A percentile compares a stretch with the other conserved stretches of the same genome.
These are phyloP conservation scores for Pseudogymnoascus sp. DNA, from an alignment of 2,329 filamentous ascomycete genomes.

Conservation along the genomic window DNA sequence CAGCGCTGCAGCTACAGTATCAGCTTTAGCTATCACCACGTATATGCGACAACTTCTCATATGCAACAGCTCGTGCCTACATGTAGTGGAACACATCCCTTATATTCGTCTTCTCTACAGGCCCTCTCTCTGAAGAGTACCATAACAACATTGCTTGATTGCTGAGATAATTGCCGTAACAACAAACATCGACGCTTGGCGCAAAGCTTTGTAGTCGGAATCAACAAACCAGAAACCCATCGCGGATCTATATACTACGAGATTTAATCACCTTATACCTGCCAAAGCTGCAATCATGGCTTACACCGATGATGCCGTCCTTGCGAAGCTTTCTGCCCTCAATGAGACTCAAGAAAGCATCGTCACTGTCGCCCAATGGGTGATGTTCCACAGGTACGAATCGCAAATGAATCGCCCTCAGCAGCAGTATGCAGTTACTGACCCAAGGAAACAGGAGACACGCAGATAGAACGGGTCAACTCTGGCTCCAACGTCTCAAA, in stretches of 20 bases:
- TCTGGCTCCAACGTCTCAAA: slow-evolving; percentile 86
- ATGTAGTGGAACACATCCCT: background rate
- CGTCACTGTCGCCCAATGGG: slow-evolving; percentile 94
- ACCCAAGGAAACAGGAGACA: slow-evolving; percentile 58
- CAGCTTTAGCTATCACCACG: slow-evolving; percentile 5
- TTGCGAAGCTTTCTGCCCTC: slow-evolving; percentile 87
- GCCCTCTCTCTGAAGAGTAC: background rate
- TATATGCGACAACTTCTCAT: slow-evolving; percentile 6
- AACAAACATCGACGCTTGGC: background rate
- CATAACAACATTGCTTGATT: background rate
- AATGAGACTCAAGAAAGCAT: slow-evolving; percentile 99
- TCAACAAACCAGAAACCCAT: background rate
- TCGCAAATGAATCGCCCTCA: background rate
- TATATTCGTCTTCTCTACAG: background rate
- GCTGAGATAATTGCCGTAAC: slow-evolving; percentile 3
- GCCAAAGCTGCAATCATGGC: slow-evolving; percentile 54
- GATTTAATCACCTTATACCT: slow-evolving; percentile 1
- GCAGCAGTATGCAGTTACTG: slow-evolving; percentile 21
- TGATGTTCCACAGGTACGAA: slow-evolving; percentile 91
- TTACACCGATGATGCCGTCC: slow-evolving; percentile 90
- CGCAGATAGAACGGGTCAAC: slow-evolving; percentile 81
- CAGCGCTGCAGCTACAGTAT: slow-evolving; percentile 6
- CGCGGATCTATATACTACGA: slow-evolving; percentile 3
- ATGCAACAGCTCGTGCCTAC: background rate
- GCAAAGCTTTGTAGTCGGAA: slow-evolving; percentile 8